These are phyloP conservation scores for Metschnikowia proteae DNA, from an alignment of 805 yeast species.

Conservation along the genomic window DNA sequence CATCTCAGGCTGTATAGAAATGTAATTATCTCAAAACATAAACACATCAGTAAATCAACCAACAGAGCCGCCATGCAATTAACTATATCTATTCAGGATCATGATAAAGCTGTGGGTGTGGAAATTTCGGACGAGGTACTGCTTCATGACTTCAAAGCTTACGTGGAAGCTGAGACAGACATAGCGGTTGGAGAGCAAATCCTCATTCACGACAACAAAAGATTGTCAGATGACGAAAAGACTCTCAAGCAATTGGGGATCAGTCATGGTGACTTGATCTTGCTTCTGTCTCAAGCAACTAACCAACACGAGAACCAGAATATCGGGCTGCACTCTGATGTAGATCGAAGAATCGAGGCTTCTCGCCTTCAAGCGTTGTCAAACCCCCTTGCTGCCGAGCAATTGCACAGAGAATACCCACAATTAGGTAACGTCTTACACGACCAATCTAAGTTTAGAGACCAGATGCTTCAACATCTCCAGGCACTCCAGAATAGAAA, in stretches of 20 bases:
- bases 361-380: constrained; percentile 46
- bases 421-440: constrained; percentile 43
- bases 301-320: not conserved
- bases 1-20: not conserved
- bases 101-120: constrained; percentile 34
- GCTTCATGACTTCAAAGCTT: constrained; percentile 66
- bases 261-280: constrained; percentile 56
- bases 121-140: constrained; percentile 67
- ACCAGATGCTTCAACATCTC: constrained; percentile 22
- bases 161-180: constrained; percentile 65
- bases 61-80: constrained; percentile 9
- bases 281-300: constrained; percentile 27
- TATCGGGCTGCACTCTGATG: not conserved
- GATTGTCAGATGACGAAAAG: constrained; percentile 30
- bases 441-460: constrained; percentile 47
- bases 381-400: constrained; percentile 38
- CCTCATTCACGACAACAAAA: constrained; percentile 46
- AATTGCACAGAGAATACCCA: constrained; percentile 41
- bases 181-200: constrained; percentile 45
- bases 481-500: constrained; percentile 30
- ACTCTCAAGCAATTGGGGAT: constrained; percentile 48
- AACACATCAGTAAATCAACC: too few species aligned
- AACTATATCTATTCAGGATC: constrained; percentile 19
- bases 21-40: not conserved
- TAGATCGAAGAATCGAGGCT: constrained; percentile 29